Evolutionary conservation across 257 asterid genomes (phyloP).

Genomic region (Osmanthus fragrans): DNA sequence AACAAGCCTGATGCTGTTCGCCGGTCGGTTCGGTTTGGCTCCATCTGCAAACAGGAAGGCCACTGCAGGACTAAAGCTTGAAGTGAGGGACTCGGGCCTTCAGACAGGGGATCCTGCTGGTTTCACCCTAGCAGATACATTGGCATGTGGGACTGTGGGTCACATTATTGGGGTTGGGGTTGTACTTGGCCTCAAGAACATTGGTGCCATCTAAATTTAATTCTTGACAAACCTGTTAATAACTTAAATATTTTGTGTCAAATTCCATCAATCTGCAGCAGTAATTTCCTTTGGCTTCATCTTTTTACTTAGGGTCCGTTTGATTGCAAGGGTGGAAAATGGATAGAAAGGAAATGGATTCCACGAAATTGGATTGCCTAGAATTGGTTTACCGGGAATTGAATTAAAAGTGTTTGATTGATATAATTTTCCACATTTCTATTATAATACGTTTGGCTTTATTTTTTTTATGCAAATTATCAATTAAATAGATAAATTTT

Average conservation of each 20-base stretch:
- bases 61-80: conserved; percentile 79
- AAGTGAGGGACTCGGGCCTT: conserved; percentile 79
- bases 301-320: neutral
- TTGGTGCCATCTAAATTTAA: conserved; percentile 52
- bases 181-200: conserved; percentile 87
- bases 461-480: too few relatives aligned
- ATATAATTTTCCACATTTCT: too few relatives aligned
- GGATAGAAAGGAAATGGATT: too few relatives aligned
- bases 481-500: too few relatives aligned
- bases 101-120: conserved; percentile 99
- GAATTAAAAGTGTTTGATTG: too few relatives aligned
- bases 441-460: too few relatives aligned
- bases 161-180: conserved; percentile 96
- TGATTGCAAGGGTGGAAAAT: too few relatives aligned
- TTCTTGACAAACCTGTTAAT: conserved; percentile 2
- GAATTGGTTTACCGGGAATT: too few relatives aligned
- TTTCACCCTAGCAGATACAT: conserved; percentile 89
- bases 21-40: conserved; percentile 92
- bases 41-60: conserved; percentile 96
- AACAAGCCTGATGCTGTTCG: conserved; percentile 84
- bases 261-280: neutral
- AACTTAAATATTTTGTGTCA: neutral
- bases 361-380: too few relatives aligned
- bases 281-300: neutral
- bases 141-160: conserved; percentile 87